Base-by-base conservation (phyloP, 163 green algal genomes). In the Botryococcus braunii region DNA sequence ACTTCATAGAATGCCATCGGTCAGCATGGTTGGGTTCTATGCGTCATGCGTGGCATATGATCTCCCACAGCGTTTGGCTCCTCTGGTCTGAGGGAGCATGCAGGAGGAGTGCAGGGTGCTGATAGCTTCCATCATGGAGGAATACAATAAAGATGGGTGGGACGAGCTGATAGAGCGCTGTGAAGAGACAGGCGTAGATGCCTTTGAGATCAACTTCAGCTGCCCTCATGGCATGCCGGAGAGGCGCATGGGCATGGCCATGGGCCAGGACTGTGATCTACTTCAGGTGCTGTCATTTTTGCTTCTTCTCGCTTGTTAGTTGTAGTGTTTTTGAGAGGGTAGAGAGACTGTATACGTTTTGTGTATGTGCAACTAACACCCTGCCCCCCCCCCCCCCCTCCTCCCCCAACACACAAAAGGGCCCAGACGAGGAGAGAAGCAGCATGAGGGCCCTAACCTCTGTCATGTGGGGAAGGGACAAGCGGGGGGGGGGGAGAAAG, bases 161-260 rank as follows among this genome's bases (percentile, higher is more conserved):
- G 88, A 96, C 71, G 89, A 98, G 77, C 86, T 99, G 61, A 91
- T 98, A 8, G 86, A 79, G 31, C 66, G 88, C 35, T 92, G 80
- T 55, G 83, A 97, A 76, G 91, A 88, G 34, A 73, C 83, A 0
- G 92, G 92, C 0, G 93, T 98, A 36, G 94, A 99, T 73, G 92
- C 82, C 0, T 95, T 99, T 74, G 93, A 99, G 71, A 91, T 99
- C 83, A 99, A 99, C 83, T 98, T 98, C 77, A 87, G 68, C 64
- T 98, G 93, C 79, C 93, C 93, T 1, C 93, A 99, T 70, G 93
- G 91, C 57, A 90, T 96, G 87, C 90, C 91, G 5, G 84, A 90
- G 77, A 74, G 84, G 36, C 71, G 68, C 29, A 90, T 90, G 84
- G 84, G 84, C 38, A 85, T 85, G 74, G 80, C 84, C 48, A 89